Percentiles rank a stretch among this genome's conserved stretches.
Conservation (phyloP, 2,329 filamentous ascomycete genomes). For the Fusarium begoniae region DNA sequence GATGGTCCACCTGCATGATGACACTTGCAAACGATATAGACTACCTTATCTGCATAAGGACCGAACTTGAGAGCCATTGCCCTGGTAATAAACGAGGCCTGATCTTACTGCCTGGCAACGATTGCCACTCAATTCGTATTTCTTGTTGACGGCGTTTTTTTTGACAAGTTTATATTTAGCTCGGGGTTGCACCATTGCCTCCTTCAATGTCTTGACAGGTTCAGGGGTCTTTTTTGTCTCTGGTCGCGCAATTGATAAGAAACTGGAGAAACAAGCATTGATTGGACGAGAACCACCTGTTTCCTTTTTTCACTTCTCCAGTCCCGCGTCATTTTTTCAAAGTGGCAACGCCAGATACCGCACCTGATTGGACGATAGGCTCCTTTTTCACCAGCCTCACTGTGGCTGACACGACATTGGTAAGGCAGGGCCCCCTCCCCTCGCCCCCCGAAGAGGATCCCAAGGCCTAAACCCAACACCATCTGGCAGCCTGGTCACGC, state of each 20-base stretch:
- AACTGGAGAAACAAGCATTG: constrained; percentile 28
- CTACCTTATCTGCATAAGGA: background rate
- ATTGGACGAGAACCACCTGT: constrained; percentile 17
- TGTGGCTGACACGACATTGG: constrained; percentile 36
- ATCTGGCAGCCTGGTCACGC: constrained; percentile 50
- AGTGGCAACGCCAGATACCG: constrained; percentile 25
- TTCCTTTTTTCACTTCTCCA: constrained; percentile 33
- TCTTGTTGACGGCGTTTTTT: background rate
- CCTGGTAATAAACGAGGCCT: background rate
- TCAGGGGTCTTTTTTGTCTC: constrained; percentile 13
- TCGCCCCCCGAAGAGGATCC: constrained; percentile 27
- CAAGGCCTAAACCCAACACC: constrained; percentile 44
- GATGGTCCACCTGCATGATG: background rate
- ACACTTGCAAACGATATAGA: too few relatives aligned
- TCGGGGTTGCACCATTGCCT: constrained; percentile 13
- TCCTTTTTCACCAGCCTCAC: constrained; percentile 34
- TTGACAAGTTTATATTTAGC: background rate
- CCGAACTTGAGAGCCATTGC: background rate
- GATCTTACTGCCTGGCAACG: background rate
- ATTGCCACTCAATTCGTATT: background rate
- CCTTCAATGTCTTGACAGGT: constrained; percentile 8
- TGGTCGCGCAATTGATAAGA: constrained; percentile 20
- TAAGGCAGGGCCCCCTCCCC: constrained; percentile 32
- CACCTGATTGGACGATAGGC: constrained; percentile 28
- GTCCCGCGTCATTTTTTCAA: constrained; percentile 30